Base-by-base conservation (phyloP, 768 basidiomycete species). In the Lentinula aciculospora region DNA sequence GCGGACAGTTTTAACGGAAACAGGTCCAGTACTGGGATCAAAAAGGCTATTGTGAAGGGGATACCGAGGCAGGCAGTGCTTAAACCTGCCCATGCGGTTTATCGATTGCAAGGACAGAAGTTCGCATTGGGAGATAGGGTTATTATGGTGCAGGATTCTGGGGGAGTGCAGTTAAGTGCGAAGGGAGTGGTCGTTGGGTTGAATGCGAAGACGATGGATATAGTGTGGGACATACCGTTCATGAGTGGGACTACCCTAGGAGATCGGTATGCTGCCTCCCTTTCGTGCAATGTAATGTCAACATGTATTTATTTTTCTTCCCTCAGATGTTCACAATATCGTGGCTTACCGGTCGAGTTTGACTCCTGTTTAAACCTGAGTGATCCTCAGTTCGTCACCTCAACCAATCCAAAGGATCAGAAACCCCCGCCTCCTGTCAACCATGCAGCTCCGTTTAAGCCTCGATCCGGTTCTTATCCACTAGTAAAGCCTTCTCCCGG, bases 111-210 rank as follows among this genome's bases (percentile, higher is more conserved):
- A 67, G 89, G 91, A 56, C 97, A 98, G 69, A 75, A 72, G 12
- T 99, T 98, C 67, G 75, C 79, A 0, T 79, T 98, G 5, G 96
- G 96, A 12, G 96, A 99, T 70, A 82, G 97, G 10, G 95, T 98
- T 36, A 89, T 88, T 17, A 97, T 96, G 91, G 94, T 98, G 1
- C 89, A 92, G 64, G 97, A 98, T 67, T 87, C 94, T 0, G 95
- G 95, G 28, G 85, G 88, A 32, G 95, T 98, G 0, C 94, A 95
- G 1, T 76, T 98, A 13, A 85, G 86, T 1, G 88, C 86, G 53
- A 98, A 96, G 72, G 97, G 97, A 21, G 92, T 96, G 15, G 94
- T 98, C 25, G 83, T 98, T 53, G 92, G 95, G 13, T 72, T 99
- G 65, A 92, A 87, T 64, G 73, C 86, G 2, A 90, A 88, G 66